A percentile compares a stretch with the other conserved stretches of the same genome.
These are phyloP conservation scores for Dioscorea dumetorum DNA, from an alignment of 106 monocot species.

Conservation along the genomic window DNA sequence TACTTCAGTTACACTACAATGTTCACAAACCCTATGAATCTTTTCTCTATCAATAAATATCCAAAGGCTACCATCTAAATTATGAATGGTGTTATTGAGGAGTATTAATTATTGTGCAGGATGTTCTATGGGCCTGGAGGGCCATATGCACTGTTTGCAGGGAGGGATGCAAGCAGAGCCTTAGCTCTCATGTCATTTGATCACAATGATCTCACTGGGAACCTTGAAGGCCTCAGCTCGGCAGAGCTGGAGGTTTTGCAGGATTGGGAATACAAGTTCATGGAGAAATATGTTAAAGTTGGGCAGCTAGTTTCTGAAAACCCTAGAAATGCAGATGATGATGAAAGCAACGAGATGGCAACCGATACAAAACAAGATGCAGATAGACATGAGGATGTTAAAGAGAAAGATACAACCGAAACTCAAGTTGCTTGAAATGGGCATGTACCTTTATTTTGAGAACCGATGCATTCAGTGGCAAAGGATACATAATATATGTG, in stretches of 20 bases:
- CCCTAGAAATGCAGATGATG: background rate
- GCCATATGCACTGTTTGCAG: slow-evolving; percentile 81
- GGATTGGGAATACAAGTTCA: slow-evolving; percentile 89
- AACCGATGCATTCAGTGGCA: too few species aligned
- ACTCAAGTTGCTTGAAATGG: too few species aligned
- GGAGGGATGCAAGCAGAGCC: slow-evolving; percentile 75
- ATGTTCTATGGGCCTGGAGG: slow-evolving; percentile 87
- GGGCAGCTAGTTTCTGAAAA: slow-evolving; percentile 49
- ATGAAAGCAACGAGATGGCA: slow-evolving; percentile 1
- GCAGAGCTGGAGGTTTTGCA: slow-evolving; percentile 60
- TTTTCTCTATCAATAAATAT: too few species aligned
- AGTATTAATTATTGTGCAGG: slow-evolving; percentile 20
- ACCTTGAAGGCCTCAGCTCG: slow-evolving; percentile 57
- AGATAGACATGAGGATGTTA: background rate
- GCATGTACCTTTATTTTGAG: too few species aligned
- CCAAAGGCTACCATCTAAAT: too few species aligned
- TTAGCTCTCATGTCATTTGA: slow-evolving; percentile 87
- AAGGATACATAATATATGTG: too few species aligned
- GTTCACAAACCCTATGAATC: too few species aligned
- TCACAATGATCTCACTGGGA: slow-evolving; percentile 48
- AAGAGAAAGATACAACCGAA: background rate
- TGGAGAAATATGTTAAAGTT: slow-evolving; percentile 71
- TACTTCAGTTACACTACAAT: too few species aligned
- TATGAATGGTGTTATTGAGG: too few species aligned
- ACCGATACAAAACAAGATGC: background rate